Evolutionary conservation across 1,284 basidiomycete species (phyloP), one percentile per base, ranked within the genome.

Genomic region (Singerocomus rubriflavus): DNA sequence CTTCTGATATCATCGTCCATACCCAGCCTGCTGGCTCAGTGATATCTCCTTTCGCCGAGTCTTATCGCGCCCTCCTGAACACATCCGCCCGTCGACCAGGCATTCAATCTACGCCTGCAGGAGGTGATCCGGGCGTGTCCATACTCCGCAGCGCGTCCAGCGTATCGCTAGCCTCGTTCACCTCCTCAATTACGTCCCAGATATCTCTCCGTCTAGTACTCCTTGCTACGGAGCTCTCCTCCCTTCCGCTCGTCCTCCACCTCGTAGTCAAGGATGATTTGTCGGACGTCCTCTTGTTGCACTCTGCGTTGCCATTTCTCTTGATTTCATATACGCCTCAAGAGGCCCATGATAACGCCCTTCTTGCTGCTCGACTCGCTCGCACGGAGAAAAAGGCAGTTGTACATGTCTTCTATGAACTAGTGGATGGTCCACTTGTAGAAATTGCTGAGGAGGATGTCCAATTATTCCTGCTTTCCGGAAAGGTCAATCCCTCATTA

Each of bases 401-500:
- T 14, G 76, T 96, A 45, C 93, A 98, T 66, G 85, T 83, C 38
- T 94, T 93, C 66, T 82, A 87, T 34, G 68, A 68, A 6, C 64
- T 62, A 7, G 60, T 59, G 1, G 41, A 66, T 33, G 69, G 69
- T 25, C 63, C 68, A 13, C 63, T 82, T n/a, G 71, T 73, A 26
- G 77, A 85, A 56, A 70, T 88, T 14, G 58, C 77, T 6, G 82
- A 82, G 53, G 81, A 82, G 27, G 69, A 78, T 44, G 69, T 88
- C 12, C 71, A 73, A 17, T 71, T 79, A 0, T 87, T 88, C 70
- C 66, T 91, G 5, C 68, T 79, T 46, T 71, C 74, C 26, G 70
- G 73, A 48, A 73, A 70, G 40, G 68, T 64, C 44, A 53, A 67
- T 7, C 29, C 17, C 32, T 41, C 45, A 13, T 10, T 40, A 13